Percentiles rank a stretch among this genome's conserved stretches.
These are phyloP conservation scores for Rhamnella rubrinervis DNA, from an alignment of 331 rosid species.

Conservation along the genomic window DNA sequence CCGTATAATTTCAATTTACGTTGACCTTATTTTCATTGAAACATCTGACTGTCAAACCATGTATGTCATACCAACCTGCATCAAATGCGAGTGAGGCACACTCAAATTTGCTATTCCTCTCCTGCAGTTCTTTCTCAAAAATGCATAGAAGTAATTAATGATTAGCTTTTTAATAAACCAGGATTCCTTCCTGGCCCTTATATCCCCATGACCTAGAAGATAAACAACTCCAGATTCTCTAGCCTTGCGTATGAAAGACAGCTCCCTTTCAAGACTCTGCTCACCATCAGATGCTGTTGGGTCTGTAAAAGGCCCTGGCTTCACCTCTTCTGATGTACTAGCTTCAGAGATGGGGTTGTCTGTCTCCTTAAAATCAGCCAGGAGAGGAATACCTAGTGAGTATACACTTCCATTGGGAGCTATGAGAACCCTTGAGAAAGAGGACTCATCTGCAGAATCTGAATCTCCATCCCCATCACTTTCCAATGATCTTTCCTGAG, in stretches of 20 bases:
- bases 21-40: constrained; percentile 1
- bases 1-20: neutral
- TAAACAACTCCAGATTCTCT: constrained; percentile 95
- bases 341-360: constrained; percentile 50
- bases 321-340: constrained; percentile 63
- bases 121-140: constrained; percentile 89
- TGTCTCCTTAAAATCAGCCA: constrained; percentile 51
- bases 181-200: constrained; percentile 92
- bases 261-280: constrained; percentile 85
- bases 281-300: constrained; percentile 64
- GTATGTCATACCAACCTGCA: constrained; percentile 99
- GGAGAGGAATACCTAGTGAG: constrained; percentile 86
- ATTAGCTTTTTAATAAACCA: constrained; percentile 93
- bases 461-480: constrained; percentile 84
- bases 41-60: constrained; percentile 60
- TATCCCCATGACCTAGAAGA: constrained; percentile 96
- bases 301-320: constrained; percentile 34
- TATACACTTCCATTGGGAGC: constrained; percentile 96
- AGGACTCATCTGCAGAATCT: constrained; percentile 56
- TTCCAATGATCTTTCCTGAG: constrained; percentile 88
- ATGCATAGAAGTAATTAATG: constrained; percentile 89
- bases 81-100: constrained; percentile 91
- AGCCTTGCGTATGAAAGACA: constrained; percentile 85
- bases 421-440: constrained; percentile 66
- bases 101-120: constrained; percentile 86